Base-by-base conservation (phyloP, 768 basidiomycete genomes). In the Panaeolus cyanescens region DNA sequence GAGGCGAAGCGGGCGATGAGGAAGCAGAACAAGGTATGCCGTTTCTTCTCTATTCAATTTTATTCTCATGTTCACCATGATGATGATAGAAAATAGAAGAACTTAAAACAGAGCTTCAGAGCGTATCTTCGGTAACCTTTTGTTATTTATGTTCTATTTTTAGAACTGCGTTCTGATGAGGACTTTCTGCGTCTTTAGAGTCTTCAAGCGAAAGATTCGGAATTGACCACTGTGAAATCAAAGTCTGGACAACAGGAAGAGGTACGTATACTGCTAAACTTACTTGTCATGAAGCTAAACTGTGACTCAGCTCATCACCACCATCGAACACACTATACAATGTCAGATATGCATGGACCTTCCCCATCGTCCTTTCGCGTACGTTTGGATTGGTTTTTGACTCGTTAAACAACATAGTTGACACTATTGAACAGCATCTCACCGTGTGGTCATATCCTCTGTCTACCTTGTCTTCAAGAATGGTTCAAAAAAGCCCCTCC, bases 331-430 rank as follows among this genome's bases (percentile, higher is more conserved):
- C 25, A 82, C 83, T 32, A 70, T 89, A 17, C 86, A 85, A 66
- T 92, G 91, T 67, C 90, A 91, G 67, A 91, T 92, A 42, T 92
- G 91, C 68, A 87, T 91, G 78, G 91, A 92, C 19, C 71, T 86
- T 10, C 74, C 91, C 9, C 68, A 79, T 37, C 83, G 84, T 62
- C 91, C 91, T 25, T 88, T 82, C 68, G 84, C 83, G 90, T 92
- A 69, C 64, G 88, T 82, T 39, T 32, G 32, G 6, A 6, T 10
- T 54, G 31, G 8, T 40, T 30, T 36, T 32, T 40, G 7, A 34
- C 20, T 32, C 7, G 20, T 32, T 54, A 32, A 34, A 22, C 13
- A 34, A 34, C 12, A 32, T 33, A 9, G 15, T 39, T 34, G 19
- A 15, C 36, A 36, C 22, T 15, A 20, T 36, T 56, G 32, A 25